Base-by-base conservation (phyloP, 2,329 filamentous ascomycete species). In the Pseudogymnoascus sp. region DNA sequence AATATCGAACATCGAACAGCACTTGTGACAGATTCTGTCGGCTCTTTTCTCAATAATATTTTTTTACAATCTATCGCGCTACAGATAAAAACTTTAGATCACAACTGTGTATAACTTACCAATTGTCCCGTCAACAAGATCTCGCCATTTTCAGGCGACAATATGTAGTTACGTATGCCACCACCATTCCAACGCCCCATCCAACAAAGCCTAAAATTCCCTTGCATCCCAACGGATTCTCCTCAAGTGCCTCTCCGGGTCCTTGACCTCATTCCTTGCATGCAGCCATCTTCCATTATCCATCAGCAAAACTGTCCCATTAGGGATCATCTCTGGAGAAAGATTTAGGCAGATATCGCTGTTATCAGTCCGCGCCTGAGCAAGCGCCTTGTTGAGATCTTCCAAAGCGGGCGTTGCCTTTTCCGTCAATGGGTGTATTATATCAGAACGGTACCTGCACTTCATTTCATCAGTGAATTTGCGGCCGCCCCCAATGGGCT, bases 241-340 rank as follows among this genome's bases (percentile, higher is more conserved):
- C 7, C 74, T 70, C 35, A 76, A 65, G 66, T 75, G 74, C 14
- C 74, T 70, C n/a, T 70, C 62, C 2, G 71, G 72, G 64, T 76
- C 75, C 22, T 69, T 74, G 24, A 76, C 71, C 31, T 71, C 65
- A 61, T 69, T 74, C 35, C 74, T 68, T 7, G 72, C 72, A 70
- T 77, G 75, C 8, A 77, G 63, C 73, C 74, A 76, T 37, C 70
- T 70, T 4, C 71, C 62, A 62, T 77, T 76, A 65, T 76, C 74
- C 16, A 76, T 65, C 28, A 76, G 63, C n/a, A 76, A 64, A 24
- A 76, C 70, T 16, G 71, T 71, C 1, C 70, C 70, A 14, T 66
- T 63, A 0, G 71, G 72, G 50, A 76, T 62, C 2, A 64, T 50
- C 8, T 71, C 64, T 0, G 69, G 63, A 1, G 66, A 68, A 1